Percentiles rank a stretch among this genome's conserved stretches.
phyloP scores from a whole-genome alignment of 179 eudicot genomes.

The Camellia oleifera region DNA sequence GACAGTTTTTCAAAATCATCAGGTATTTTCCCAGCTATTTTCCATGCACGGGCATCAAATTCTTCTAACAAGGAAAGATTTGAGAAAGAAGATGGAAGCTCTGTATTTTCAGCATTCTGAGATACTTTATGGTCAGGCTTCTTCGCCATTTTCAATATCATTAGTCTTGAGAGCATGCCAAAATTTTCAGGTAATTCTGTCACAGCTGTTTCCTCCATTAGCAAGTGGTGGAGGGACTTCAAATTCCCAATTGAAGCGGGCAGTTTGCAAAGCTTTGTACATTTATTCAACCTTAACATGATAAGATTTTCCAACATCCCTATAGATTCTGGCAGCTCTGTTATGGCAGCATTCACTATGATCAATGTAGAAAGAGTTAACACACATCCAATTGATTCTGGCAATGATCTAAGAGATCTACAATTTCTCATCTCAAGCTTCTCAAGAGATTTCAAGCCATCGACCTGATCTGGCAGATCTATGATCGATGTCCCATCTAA shows the following conservation, averaged over 20 bases:
- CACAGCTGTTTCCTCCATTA: slow-evolving; percentile 43
- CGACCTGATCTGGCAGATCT: slow-evolving; percentile 45
- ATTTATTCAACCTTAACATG: slow-evolving; percentile 33
- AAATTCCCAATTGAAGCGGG: slow-evolving; percentile 41
- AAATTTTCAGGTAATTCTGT: slow-evolving; percentile 52
- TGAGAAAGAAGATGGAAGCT: slow-evolving; percentile 48
- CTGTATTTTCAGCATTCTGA: slow-evolving; percentile 6
- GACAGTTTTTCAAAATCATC: slow-evolving; percentile 47
- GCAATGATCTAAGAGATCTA: slow-evolving; percentile 37
- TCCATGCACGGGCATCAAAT: slow-evolving; percentile 47
- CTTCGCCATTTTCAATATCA: slow-evolving; percentile 31
- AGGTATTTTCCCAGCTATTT: slow-evolving; percentile 37
- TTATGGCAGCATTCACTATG: slow-evolving; percentile 35
- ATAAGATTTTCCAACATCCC: slow-evolving; percentile 41
- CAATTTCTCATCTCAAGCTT: slow-evolving; percentile 42
- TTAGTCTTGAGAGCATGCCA: slow-evolving; percentile 45
- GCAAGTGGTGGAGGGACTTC: slow-evolving; percentile 34
- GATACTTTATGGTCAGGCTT: slow-evolving; percentile 5
- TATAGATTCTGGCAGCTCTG: slow-evolving; percentile 46
- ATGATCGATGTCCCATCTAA: slow-evolving; percentile 26
- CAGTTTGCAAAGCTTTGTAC: slow-evolving; percentile 29
- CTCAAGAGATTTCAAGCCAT: slow-evolving; percentile 40
- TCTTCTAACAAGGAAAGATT: slow-evolving; percentile 39
- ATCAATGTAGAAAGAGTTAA: slow-evolving; percentile 31
- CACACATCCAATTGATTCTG: slow-evolving; percentile 41